Evolutionary conservation across 441 rosid genomes (phyloP), one percentile per base, ranked within the genome.

Genomic region (Syzygium malaccense): DNA sequence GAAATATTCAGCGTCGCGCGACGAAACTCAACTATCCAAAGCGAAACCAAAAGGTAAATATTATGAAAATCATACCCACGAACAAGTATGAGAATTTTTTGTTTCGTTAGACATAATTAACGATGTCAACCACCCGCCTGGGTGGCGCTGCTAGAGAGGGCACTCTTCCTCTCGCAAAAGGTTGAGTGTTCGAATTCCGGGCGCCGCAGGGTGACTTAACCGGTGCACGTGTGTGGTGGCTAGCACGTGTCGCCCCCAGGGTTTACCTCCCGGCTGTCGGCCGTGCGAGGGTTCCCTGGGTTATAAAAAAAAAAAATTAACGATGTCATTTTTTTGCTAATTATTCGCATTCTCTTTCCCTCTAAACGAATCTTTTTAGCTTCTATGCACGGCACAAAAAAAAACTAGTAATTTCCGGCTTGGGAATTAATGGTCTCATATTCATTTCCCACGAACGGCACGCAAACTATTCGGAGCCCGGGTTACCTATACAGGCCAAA

Each of bases 391-490:
- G 0, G 25, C 15, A 20, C 15, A 2, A 41, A 25, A 71, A 71
- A 33, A 7, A 37, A 71, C 2, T 5, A 71, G 15, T 33, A 33
- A 20, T 23, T 71, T 19, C 15, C 2, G 45, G 28, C 7, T 71
- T 2, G 6, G 1, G 15, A 71, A 71, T 71, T 10, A 20, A 4
- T 12, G 14, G 0, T 20, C 15, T 71, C 26, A 5, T 10, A 33
- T 71, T 33, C 4, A 7, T 33, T 71, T 33, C 48, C 1, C 8
- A 26, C 12, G 4, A 58, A 58, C 28, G 7, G 4, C 8, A 13
- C 8, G 7, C 80, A 5, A 25, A 37, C 1, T 23, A 0, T 23
- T 37, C 1, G 0, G 3, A 20, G 1, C 23, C 9, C 0, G 28
- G 12, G 4, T 71, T 8, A 71, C 8, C 4, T 11, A 1, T 12